phyloP scores from a whole-genome alignment of 176 grass and related monocot species.

The Triticum dicoccoides region DNA sequence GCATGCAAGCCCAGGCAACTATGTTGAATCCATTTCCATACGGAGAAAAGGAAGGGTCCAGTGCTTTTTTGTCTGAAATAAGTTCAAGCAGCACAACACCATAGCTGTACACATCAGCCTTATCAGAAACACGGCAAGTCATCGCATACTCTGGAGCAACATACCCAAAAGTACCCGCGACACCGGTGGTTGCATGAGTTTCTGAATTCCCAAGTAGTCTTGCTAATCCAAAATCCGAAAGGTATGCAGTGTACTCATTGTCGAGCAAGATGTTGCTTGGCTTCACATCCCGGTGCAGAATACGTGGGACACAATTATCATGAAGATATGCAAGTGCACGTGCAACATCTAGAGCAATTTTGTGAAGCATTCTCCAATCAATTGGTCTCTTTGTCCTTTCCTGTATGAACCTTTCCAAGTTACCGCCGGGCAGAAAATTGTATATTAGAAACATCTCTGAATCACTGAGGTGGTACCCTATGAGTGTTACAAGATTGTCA shows the following conservation, averaged over 20 bases:
- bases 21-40: slow-evolving; percentile 99
- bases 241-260: slow-evolving; percentile 70
- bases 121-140: slow-evolving; percentile 97
- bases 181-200: slow-evolving; percentile 97
- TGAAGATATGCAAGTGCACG: slow-evolving; percentile 84
- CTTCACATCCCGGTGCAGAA: slow-evolving; percentile 91
- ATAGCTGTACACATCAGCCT: slow-evolving; percentile 97
- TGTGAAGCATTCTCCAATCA: slow-evolving; percentile 96
- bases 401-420: slow-evolving; percentile 93
- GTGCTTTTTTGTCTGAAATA: slow-evolving; percentile 85
- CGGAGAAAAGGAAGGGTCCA: slow-evolving; percentile 95
- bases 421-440: slow-evolving; percentile 90
- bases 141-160: slow-evolving; percentile 96
- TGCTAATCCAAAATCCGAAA: slow-evolving; percentile 95
- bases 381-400: slow-evolving; percentile 76
- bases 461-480: slow-evolving; percentile 78
- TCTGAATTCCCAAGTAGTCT: slow-evolving; percentile 92
- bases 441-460: slow-evolving; percentile 98
- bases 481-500: slow-evolving; percentile 86
- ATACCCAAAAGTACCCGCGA: slow-evolving; percentile 95
- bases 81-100: slow-evolving; percentile 92
- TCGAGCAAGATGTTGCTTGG: slow-evolving; percentile 96
- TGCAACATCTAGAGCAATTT: slow-evolving; percentile 91
- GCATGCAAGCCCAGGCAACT: slow-evolving; percentile 94
- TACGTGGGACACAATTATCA: slow-evolving; percentile 75